Evolutionary conservation across 78 protist genomes (phyloP), one percentile per base, ranked within the genome.

Genomic region (Paratrimastix pyriformis): DNA sequence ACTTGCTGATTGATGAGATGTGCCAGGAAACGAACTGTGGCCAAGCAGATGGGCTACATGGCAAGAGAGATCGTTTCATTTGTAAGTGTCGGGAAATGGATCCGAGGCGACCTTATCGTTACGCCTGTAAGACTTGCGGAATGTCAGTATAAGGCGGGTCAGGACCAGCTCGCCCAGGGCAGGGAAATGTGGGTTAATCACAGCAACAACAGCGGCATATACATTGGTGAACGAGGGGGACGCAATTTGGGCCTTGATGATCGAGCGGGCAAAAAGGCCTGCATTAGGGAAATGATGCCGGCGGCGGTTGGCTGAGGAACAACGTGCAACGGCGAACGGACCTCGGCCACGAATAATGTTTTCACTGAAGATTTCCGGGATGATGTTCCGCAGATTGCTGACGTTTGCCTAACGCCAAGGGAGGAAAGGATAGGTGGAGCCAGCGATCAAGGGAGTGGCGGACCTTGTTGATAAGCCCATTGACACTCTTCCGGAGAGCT

Each of bases 311-410:
- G 18, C 57, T 52, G 18, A 18, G 21, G 21, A 52, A 52, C 21
- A 52, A 70, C 74, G n/a, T 70, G 50, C 44, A 37, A 30, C 81
- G 33, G 81, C 76, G 24, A 91, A 69, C 30, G 94, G 81, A 37
- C 98, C 99, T 2, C 88, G 68, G 6, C 99, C 99, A 32, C 99
- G 85, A 42, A 94, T 84, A 11, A 96, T 50, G 73, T 96, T 96
- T 73, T 92, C 97, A 0, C 66, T 57, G 82, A 96, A 90, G 62
- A 93, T 35, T 60, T 92, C 98, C 3, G 66, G 76, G 26, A 89
- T 84, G 46, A 96, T 80, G 39, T 79, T 42, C 79, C 81, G 72
- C 30, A 94, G 72, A 81, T 94, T 93, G 58, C 79, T 43, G 6
- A 29, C 37, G 75, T 84, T 90, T 42, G 90, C 85, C 90, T 80